A percentile compares a stretch with the other conserved stretches of the same genome.
These are phyloP conservation scores for Myotisia sp. DNA, from an alignment of 2,329 filamentous ascomycete species.

Conservation along the genomic window DNA sequence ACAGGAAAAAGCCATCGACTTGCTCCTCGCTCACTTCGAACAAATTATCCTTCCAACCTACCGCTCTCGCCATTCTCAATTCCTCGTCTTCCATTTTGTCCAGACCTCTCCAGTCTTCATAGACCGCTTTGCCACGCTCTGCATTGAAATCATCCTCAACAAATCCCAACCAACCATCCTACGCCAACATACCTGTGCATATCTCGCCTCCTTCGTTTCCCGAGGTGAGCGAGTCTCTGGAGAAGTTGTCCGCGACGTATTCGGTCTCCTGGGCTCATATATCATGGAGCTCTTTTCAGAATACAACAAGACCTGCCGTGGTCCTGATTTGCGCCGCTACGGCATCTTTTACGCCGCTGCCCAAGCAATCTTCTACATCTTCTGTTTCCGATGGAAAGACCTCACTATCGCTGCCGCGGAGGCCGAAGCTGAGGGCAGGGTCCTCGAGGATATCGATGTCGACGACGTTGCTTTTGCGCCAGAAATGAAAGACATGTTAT, in stretches of 20 bases:
- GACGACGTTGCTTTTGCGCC: conserved; percentile 67
- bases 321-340: conserved; percentile 73
- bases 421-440: conserved; percentile 38
- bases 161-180: conserved; percentile 54
- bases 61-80: conserved; percentile 85
- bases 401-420: conserved; percentile 48
- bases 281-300: conserved; percentile 59
- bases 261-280: conserved; percentile 62
- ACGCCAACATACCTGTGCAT: conserved; percentile 75
- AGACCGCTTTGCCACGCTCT: conserved; percentile 67
- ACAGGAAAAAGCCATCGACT: conserved; percentile 59
- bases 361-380: conserved; percentile 87
- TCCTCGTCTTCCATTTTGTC: conserved; percentile 88
- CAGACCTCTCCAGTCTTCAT: conserved; percentile 66
- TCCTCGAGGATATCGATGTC: conserved; percentile 40
- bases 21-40: conserved; percentile 71
- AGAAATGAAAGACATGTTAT: conserved; percentile 58
- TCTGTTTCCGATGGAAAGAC: conserved; percentile 96
- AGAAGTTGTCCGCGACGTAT: conserved; percentile 66
- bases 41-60: conserved; percentile 81
- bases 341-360: conserved; percentile 72
- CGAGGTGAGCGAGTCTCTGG: conserved; percentile 69
- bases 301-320: conserved; percentile 60
- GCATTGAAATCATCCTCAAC: conserved; percentile 59
- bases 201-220: conserved; percentile 87